phyloP scores from a whole-genome alignment of 2,329 filamentous ascomycete genomes.

The Ascochyta koolunga region DNA sequence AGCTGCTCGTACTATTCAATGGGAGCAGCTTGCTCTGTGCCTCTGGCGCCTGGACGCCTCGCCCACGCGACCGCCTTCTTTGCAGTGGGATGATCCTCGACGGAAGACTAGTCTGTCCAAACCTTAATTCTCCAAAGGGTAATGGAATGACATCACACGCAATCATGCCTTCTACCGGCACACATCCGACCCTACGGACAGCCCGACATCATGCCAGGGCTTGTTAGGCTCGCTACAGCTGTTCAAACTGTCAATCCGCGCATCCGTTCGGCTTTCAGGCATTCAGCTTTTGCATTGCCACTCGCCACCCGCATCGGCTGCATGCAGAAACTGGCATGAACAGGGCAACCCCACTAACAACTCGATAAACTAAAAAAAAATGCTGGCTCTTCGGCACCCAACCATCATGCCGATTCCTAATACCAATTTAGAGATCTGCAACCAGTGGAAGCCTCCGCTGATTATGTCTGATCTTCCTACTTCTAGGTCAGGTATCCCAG shows the following conservation, averaged over 20 bases:
- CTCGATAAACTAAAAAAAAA: neutral
- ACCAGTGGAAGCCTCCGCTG: neutral
- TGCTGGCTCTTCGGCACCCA: neutral
- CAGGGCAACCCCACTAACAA: slow-evolving; percentile 1
- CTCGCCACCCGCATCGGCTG: slow-evolving; percentile 3
- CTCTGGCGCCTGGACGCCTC: slow-evolving; percentile 1
- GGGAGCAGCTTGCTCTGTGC: neutral
- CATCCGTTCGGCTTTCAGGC: neutral
- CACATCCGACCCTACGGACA: neutral
- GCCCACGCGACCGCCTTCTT: slow-evolving; percentile 4
- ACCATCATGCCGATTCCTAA: neutral
- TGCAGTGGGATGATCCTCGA: slow-evolving; percentile 1
- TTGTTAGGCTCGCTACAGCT: neutral
- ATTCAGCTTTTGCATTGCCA: slow-evolving; percentile 1
- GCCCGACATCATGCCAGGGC: neutral
- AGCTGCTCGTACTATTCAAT: neutral
- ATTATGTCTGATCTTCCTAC: neutral
- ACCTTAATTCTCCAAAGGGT: slow-evolving; percentile 8
- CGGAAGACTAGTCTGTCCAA: slow-evolving; percentile 3
- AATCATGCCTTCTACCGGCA: slow-evolving; percentile 2
- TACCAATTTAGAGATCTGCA: slow-evolving; percentile 3
- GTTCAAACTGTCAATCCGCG: neutral
- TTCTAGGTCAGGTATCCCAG: neutral
- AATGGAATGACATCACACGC: neutral
- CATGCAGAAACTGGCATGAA: slow-evolving; percentile 8